phyloP scores from a whole-genome alignment of 208 protist species.

The Ichthyophonus hoferi region DNA sequence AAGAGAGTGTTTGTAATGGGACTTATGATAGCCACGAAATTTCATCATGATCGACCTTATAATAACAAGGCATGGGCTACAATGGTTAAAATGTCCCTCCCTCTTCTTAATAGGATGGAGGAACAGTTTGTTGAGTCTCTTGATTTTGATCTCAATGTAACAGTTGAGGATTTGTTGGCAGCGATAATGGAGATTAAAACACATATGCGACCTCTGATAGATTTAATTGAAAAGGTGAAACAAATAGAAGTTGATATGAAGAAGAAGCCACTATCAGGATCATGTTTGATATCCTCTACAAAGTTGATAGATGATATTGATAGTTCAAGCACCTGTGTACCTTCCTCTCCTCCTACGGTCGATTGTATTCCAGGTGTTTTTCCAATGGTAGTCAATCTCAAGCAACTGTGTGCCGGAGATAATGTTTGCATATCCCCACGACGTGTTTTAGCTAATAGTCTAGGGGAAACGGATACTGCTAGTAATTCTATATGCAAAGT shows the following conservation, averaged over 20 bases:
- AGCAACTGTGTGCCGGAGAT: too few species aligned
- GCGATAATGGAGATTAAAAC: neutral
- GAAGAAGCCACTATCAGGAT: neutral
- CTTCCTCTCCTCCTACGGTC: too few species aligned
- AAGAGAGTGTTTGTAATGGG: neutral
- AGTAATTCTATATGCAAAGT: too few species aligned
- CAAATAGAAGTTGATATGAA: neutral
- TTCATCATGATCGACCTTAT: slow-evolving; percentile 11
- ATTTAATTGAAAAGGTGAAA: neutral
- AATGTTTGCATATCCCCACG: too few species aligned
- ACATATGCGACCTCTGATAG: neutral
- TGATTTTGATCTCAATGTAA: neutral
- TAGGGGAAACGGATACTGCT: too few species aligned
- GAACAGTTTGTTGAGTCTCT: slow-evolving; percentile 14
- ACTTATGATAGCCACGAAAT: neutral
- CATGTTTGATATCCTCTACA: too few species aligned
- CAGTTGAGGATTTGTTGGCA: neutral
- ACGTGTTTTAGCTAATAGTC: too few species aligned
- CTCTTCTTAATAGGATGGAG: slow-evolving; percentile 6
- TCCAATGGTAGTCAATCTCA: too few species aligned
- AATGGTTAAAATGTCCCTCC: neutral
- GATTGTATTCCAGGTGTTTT: too few species aligned
- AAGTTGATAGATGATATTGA: neutral
- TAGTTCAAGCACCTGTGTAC: too few species aligned
- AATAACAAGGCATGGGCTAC: slow-evolving; percentile 27